Evolutionary conservation across 257 asterid genomes (phyloP).

Genomic region (Solanum pinnatisectum): DNA sequence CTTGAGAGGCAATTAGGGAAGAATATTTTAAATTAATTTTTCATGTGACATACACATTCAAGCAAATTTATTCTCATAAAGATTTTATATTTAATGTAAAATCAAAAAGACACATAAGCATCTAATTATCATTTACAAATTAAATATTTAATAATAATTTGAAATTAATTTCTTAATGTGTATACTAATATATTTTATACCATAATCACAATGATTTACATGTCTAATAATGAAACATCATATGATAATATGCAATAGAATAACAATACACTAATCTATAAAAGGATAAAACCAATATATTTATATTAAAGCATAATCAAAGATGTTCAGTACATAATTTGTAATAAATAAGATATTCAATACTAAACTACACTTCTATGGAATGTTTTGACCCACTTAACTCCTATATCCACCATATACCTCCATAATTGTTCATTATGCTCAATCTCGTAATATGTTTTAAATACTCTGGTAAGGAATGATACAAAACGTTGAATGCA

Average conservation of each 20-base stretch:
- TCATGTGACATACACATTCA: neutral
- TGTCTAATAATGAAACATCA: neutral
- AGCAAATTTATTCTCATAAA: neutral
- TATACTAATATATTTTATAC: neutral
- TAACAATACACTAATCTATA: neutral
- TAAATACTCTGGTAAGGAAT: neutral
- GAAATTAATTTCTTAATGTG: neutral
- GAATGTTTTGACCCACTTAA: neutral
- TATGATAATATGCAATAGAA: neutral
- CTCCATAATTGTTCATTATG: neutral
- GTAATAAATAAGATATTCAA: neutral
- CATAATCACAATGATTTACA: neutral
- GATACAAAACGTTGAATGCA: neutral
- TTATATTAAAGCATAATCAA: too few species aligned
- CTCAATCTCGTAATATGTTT: too few species aligned
- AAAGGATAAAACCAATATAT: neutral
- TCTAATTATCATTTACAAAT: too few species aligned
- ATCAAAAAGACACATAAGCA: neutral
- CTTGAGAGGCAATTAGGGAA: neutral
- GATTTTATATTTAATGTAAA: too few species aligned
- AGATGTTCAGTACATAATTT: neutral
- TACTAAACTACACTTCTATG: neutral
- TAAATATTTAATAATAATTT: too few species aligned
- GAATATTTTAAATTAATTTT: too few species aligned
- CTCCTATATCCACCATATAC: neutral